Percentiles rank a stretch among this genome's conserved stretches.
Evolutionary conservation across 371 early-diverging fungal genomes (phyloP).

Genomic region (Phascolomyces articulosus): DNA sequence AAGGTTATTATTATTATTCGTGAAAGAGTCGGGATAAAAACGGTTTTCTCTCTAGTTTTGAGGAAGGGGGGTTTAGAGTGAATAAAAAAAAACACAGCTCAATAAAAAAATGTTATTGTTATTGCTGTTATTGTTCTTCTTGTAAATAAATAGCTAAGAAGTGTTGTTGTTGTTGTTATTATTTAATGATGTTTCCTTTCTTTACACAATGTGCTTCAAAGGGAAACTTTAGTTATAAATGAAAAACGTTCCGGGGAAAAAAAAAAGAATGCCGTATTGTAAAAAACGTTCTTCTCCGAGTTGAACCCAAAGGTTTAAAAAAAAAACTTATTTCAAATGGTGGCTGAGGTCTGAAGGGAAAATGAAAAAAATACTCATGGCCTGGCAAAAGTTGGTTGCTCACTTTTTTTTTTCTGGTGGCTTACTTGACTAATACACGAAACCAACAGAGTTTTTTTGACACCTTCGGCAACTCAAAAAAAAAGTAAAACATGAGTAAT

Average conservation of each 20-base stretch:
- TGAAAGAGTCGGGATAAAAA: neutral
- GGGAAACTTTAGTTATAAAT: neutral
- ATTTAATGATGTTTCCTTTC: neutral
- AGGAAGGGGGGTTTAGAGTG: neutral
- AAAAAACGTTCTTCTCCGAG: constrained; percentile 1
- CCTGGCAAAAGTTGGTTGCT: neutral
- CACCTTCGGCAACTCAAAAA: too few relatives aligned
- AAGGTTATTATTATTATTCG: neutral
- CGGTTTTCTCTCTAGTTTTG: neutral
- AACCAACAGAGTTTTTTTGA: too few relatives aligned
- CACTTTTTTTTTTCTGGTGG: too few relatives aligned
- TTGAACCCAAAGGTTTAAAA: neutral
- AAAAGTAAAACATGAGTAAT: too few relatives aligned
- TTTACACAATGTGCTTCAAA: neutral
- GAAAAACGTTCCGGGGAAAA: constrained; percentile 3
- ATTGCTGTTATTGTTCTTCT: neutral
- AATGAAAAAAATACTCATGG: neutral
- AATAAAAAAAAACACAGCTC: too few relatives aligned
- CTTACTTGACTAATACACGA: too few relatives aligned
- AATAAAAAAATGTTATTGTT: neutral
- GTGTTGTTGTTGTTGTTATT: neutral
- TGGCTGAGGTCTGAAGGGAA: constrained; percentile 1
- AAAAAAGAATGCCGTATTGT: neutral
- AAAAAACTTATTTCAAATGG: constrained; percentile 2
- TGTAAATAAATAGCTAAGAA: neutral